phyloP scores from a whole-genome alignment of 345 rosid genomes.

The Eucalyptus viminalis region DNA sequence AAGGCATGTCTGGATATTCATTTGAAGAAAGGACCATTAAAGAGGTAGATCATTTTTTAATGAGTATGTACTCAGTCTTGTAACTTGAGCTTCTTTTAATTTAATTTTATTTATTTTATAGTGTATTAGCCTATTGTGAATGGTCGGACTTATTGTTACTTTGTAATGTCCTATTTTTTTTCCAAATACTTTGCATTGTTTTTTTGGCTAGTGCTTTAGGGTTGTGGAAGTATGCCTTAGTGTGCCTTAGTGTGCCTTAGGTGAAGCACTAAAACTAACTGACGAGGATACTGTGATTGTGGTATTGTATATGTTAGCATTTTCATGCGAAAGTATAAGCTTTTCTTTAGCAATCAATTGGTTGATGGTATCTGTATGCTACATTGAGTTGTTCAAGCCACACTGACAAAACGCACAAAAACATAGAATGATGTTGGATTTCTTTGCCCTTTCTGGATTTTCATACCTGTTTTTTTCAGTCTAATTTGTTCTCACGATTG shows the following conservation, averaged over 20 bases:
- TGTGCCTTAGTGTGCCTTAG: background rate
- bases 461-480: background rate
- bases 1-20: background rate
- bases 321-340: background rate
- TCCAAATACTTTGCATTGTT: background rate
- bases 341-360: background rate
- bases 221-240: background rate
- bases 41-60: constrained; percentile 9
- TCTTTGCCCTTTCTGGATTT: background rate
- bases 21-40: constrained; percentile 4
- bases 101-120: background rate
- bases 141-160: background rate
- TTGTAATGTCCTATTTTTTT: background rate
- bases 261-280: background rate
- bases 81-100: background rate
- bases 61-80: background rate
- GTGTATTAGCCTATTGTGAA: background rate
- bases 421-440: background rate
- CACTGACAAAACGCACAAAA: background rate
- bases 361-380: background rate
- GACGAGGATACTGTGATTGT: background rate
- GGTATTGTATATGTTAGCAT: background rate
- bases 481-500: background rate
- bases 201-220: background rate
- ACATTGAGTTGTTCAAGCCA: background rate